Percentiles rank a stretch among this genome's conserved stretches.
Evolutionary conservation across 2,329 filamentous ascomycete species (phyloP).

Genomic region (Penicillium griseofulvum): DNA sequence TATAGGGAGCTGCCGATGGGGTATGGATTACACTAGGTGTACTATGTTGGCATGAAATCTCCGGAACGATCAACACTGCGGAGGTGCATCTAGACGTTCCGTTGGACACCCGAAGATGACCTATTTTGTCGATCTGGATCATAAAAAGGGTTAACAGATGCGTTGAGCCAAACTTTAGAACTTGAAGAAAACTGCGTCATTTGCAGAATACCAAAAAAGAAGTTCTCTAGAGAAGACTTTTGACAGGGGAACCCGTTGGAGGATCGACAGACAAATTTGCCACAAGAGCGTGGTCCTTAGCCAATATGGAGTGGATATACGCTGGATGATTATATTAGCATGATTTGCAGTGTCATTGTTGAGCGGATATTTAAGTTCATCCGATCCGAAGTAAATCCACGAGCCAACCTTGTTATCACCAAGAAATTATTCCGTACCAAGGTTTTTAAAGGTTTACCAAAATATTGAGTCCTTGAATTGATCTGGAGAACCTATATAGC

Average conservation of each 20-base stretch:
- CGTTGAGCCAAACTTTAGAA: too few relatives aligned
- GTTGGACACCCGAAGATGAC: not conserved
- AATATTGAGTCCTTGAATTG: too few relatives aligned
- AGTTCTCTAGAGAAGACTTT: not conserved
- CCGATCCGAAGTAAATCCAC: not conserved
- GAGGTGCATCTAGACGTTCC: not conserved
- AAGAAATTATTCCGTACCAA: not conserved
- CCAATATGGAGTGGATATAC: not conserved
- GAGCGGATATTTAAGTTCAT: not conserved
- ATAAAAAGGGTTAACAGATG: too few relatives aligned
- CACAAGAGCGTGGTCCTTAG: not conserved
- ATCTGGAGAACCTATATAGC: too few relatives aligned
- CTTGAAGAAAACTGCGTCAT: not conserved
- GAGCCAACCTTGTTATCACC: not conserved
- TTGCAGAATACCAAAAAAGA: not conserved
- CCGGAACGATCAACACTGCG: not conserved
- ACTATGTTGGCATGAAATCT: not conserved
- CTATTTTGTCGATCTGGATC: not conserved
- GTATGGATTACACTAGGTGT: too few relatives aligned
- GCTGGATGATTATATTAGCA: not conserved
- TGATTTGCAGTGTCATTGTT: not conserved
- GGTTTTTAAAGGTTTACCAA: too few relatives aligned
- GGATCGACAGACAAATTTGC: not conserved
- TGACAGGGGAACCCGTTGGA: not conserved
- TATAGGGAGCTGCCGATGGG: not conserved